Evolutionary conservation across 2,329 filamentous ascomycete species (phyloP).

Genomic region (Colletotrichum sp.): DNA sequence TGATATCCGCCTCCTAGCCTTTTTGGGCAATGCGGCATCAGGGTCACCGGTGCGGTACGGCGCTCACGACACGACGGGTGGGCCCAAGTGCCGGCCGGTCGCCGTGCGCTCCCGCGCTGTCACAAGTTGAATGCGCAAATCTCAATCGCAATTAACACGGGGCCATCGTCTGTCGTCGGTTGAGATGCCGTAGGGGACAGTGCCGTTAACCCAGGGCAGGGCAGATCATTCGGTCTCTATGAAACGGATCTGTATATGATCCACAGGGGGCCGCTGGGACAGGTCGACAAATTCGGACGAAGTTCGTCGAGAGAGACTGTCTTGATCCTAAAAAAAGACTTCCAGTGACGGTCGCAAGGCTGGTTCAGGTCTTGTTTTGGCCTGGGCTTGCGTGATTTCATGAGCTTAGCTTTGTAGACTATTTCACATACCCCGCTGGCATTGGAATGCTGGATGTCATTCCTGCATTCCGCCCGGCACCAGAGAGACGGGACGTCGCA

Average conservation of each 20-base stretch:
- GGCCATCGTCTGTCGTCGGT: background rate
- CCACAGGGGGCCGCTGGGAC: background rate
- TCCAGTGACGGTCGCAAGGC: background rate
- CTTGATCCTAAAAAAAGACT: background rate
- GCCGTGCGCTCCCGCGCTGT: background rate
- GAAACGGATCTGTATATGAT: background rate
- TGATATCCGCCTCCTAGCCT: background rate
- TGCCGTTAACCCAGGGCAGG: background rate
- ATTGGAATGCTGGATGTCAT: background rate
- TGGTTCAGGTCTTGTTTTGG: background rate
- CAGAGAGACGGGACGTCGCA: background rate
- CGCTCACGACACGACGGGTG: background rate
- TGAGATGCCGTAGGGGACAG: background rate
- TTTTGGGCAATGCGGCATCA: background rate
- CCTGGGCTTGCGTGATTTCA: background rate
- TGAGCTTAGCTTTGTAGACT: background rate
- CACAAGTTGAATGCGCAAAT: background rate
- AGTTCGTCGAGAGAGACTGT: background rate
- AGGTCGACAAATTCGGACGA: background rate
- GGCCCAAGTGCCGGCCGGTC: background rate
- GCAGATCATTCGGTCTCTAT: background rate
- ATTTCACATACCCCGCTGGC: background rate
- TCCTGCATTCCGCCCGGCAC: background rate
- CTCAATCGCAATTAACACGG: background rate
- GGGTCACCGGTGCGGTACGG: background rate